Conservation (phyloP, 108 stramenopile species). For the Tribonema minus region DNA sequence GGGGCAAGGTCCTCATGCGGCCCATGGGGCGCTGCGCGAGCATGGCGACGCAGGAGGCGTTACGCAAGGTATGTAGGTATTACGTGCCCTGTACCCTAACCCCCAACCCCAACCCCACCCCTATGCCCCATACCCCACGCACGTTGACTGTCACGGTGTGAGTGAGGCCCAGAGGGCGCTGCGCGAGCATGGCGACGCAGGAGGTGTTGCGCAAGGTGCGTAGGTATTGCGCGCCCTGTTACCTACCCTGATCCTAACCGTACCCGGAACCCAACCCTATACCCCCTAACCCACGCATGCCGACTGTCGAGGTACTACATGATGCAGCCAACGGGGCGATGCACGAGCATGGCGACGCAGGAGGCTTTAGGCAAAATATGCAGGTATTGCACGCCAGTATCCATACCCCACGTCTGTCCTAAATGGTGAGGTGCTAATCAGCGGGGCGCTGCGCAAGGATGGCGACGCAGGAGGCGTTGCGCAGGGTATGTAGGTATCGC, state of each 20-base stretch:
- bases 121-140: too few relatives aligned
- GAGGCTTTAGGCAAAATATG: not conserved
- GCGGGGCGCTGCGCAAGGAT: too few relatives aligned
- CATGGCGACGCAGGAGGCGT: constrained; percentile 22
- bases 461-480: constrained; percentile 5
- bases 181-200: constrained; percentile 39
- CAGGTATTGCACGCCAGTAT: too few relatives aligned
- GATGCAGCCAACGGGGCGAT: constrained; percentile 18
- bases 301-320: not conserved
- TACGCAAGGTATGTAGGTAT: not conserved
- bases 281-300: too few relatives aligned
- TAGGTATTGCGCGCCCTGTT: too few relatives aligned
- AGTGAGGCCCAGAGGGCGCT: constrained; percentile 16
- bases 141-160: not conserved
- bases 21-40: constrained; percentile 40
- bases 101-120: too few relatives aligned
- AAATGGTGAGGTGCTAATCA: too few relatives aligned
- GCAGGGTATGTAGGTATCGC: not conserved
- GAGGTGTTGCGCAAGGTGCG: not conserved
- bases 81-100: too few relatives aligned
- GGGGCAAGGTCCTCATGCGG: not conserved
- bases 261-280: too few relatives aligned
- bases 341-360: constrained; percentile 37
- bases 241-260: too few relatives aligned
- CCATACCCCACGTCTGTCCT: too few relatives aligned